These are phyloP conservation scores for Candida cerambycidarum DNA, from an alignment of 805 yeast genomes.

Conservation along the genomic window DNA sequence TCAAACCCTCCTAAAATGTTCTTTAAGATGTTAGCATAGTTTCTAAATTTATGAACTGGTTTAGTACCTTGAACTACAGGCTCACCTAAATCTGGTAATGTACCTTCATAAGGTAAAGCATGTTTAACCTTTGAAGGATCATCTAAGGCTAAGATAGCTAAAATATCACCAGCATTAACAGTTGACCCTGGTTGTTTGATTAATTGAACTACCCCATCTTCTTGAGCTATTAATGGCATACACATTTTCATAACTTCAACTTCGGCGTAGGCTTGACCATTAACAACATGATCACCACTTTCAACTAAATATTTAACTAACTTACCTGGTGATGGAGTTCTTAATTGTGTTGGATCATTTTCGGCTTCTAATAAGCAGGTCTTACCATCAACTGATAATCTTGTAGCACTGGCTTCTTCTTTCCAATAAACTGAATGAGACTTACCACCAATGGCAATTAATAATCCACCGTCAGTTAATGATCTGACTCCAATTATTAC, in stretches of 20 bases:
- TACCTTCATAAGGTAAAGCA: slow-evolving; percentile 92
- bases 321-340: slow-evolving; percentile 99
- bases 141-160: slow-evolving; percentile 91
- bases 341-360: slow-evolving; percentile 96
- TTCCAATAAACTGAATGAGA: slow-evolving; percentile 97
- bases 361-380: slow-evolving; percentile 93
- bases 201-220: slow-evolving; percentile 87
- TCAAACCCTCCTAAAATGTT: slow-evolving; percentile 90
- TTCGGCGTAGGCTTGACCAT: slow-evolving; percentile 96
- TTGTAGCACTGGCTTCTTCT: slow-evolving; percentile 93
- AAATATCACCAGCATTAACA: slow-evolving; percentile 92
- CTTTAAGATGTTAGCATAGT: slow-evolving; percentile 57
- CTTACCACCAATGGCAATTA: slow-evolving; percentile 84
- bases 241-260: slow-evolving; percentile 99
- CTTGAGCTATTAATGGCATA: slow-evolving; percentile 94
- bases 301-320: slow-evolving; percentile 91
- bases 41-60: slow-evolving; percentile 71
- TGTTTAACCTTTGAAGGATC: slow-evolving; percentile 97
- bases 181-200: slow-evolving; percentile 99
- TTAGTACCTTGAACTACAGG: slow-evolving; percentile 82
- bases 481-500: slow-evolving; percentile 83
- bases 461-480: slow-evolving; percentile 93
- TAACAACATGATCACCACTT: slow-evolving; percentile 86
- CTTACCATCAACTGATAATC: slow-evolving; percentile 92
- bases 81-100: slow-evolving; percentile 83